phyloP scores from a whole-genome alignment of 148 eudicot species.

The Arbutus unedo region DNA sequence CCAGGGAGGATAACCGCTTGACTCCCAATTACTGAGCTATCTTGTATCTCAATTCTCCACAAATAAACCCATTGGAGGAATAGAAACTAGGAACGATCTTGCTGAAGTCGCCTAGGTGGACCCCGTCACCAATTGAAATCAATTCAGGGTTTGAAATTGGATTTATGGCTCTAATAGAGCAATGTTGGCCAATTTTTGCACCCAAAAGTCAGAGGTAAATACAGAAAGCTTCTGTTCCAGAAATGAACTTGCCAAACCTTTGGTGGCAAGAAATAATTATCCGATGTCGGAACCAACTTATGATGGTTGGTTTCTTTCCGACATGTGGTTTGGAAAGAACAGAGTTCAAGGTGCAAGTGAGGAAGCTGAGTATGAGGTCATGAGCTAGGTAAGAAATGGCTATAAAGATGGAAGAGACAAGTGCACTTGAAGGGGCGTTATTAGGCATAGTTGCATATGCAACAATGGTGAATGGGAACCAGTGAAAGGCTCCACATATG shows the following conservation, averaged over 20 bases:
- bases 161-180: slow-evolving; percentile 56
- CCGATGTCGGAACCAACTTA: slow-evolving; percentile 40
- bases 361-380: slow-evolving; percentile 38
- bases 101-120: slow-evolving; percentile 53
- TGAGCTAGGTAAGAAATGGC: slow-evolving; percentile 43
- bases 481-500: slow-evolving; percentile 46
- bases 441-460: slow-evolving; percentile 32
- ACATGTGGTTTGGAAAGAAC: slow-evolving; percentile 22
- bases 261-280: slow-evolving; percentile 36
- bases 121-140: slow-evolving; percentile 41
- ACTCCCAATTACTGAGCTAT: slow-evolving; percentile 48
- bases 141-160: slow-evolving; percentile 34
- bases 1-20: slow-evolving; percentile 48
- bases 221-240: slow-evolving; percentile 59
- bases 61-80: slow-evolving; percentile 24
- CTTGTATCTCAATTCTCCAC: slow-evolving; percentile 33
- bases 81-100: slow-evolving; percentile 39
- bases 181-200: slow-evolving; percentile 45
- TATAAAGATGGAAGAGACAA: slow-evolving; percentile 27
- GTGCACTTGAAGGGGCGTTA: slow-evolving; percentile 19
- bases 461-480: slow-evolving; percentile 41
- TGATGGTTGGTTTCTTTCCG: slow-evolving; percentile 14
- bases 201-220: slow-evolving; percentile 45
- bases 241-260: slow-evolving; percentile 49
- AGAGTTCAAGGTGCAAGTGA: slow-evolving; percentile 23